phyloP scores from a whole-genome alignment of 2,329 filamentous ascomycete species.

The Endoconidiophora polonica region DNA sequence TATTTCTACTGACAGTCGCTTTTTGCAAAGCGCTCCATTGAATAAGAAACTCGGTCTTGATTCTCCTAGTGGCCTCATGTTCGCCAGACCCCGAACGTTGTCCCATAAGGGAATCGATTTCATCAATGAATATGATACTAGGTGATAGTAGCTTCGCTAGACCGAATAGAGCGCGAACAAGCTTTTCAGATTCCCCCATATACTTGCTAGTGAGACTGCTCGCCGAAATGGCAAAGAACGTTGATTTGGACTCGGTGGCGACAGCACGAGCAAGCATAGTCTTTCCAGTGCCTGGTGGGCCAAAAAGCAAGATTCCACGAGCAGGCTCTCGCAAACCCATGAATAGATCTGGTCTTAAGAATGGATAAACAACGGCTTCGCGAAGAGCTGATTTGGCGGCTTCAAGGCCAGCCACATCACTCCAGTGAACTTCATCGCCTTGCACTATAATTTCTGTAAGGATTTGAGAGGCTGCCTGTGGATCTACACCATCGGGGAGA shows the following conservation, averaged over 20 bases:
- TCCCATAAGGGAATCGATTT: slow-evolving; percentile 87
- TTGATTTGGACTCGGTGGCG: slow-evolving; percentile 83
- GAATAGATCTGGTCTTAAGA: slow-evolving; percentile 86
- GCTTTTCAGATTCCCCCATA: slow-evolving; percentile 87
- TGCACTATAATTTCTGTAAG: slow-evolving; percentile 90
- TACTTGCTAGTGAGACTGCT: slow-evolving; percentile 93
- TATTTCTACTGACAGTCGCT: slow-evolving; percentile 71
- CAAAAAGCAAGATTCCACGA: slow-evolving; percentile 87
- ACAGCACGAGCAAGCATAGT: slow-evolving; percentile 94
- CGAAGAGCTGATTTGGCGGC: slow-evolving; percentile 82
- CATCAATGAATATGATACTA: slow-evolving; percentile 95
- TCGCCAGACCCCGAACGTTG: slow-evolving; percentile 69
- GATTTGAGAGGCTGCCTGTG: slow-evolving; percentile 71
- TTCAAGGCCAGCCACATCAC: slow-evolving; percentile 79
- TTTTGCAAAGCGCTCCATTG: slow-evolving; percentile 92
- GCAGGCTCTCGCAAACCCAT: slow-evolving; percentile 90
- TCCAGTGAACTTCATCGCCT: slow-evolving; percentile 89
- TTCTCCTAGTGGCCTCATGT: slow-evolving; percentile 80
- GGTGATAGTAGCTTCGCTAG: slow-evolving; percentile 81
- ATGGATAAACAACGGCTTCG: slow-evolving; percentile 93
- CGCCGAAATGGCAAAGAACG: slow-evolving; percentile 93
- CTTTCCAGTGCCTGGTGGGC: slow-evolving; percentile 93
- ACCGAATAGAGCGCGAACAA: slow-evolving; percentile 79
- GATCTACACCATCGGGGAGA: slow-evolving; percentile 68
- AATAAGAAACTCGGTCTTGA: slow-evolving; percentile 96